Evolutionary conservation across 306 rosid genomes (phyloP), one percentile per base, ranked within the genome.

Genomic region (Nissolia schottii): DNA sequence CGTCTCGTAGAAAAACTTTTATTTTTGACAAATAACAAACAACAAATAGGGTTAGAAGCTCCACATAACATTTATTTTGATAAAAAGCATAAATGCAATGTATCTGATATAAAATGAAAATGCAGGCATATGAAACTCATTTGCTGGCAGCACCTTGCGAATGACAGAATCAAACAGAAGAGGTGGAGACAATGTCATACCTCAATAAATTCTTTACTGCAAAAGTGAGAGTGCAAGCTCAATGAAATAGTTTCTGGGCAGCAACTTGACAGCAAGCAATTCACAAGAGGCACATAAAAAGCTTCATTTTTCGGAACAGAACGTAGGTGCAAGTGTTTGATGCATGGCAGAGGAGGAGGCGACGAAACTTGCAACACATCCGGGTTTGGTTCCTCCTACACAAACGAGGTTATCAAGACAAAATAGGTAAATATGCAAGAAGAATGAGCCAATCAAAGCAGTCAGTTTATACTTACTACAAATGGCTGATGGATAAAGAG

Each of bases 271-370:
- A 77, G 70, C 48, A 77, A 60, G 20, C 7, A 4, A 35, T 28
- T 12, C 6, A 50, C 64, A 70, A 62, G 8, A 15, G 32, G 32
- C 49, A 16, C 2, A 62, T 3, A 38, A 0, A 18, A 6, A 13
- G 72, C 6, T 40, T 77, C 37, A 50, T 3, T 5, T 1, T 20
- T 10, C 0, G 75, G 71, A 8, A 13, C 35, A 25, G 10, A 2
- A 0, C 2, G n/a, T 0, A 69, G 22, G 8, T 48, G 2, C 59
- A 70, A 51, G 7, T 61, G 38, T 51, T 68, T 77, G 40, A 77
- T 61, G 28, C 58, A 69, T 51, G 77, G 81, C 0, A 51, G 72
- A 70, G 58, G 32, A 14, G 59, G 72, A 70, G 58, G 32, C 13
- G 59, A 38, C 20, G 38, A 49, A 50, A 15, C 58, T 14, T 10